Evolutionary conservation across 257 asterid species (phyloP), one percentile per base, ranked within the genome.

Genomic region (Gentiana macrophylla): DNA sequence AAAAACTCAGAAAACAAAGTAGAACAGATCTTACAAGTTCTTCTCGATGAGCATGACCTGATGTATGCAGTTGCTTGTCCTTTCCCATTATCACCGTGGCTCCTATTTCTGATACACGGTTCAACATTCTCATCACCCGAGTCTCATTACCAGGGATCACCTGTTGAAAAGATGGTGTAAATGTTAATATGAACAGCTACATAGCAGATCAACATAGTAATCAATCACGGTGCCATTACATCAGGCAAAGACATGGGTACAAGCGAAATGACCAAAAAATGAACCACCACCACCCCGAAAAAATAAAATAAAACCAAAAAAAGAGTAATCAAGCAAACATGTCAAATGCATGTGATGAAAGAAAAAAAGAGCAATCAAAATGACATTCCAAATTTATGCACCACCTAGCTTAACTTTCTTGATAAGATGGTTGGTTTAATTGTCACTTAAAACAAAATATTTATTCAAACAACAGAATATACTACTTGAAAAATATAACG

Each of bases 71-170:
- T 72, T 70, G 81, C 72, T 85, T 95, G 65, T 80, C 88, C 82
- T 82, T 92, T 56, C 99, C 99, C 97, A 92, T 88, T 68, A 92
- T 90, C 70, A 92, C 77, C 8, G 80, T 72, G 45, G 99, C 75
- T 70, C 99, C 99, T 41, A 92, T 83, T 57, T 88, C 97, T 52
- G 99, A 80, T 74, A 92, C 66, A 32, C 99, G 97, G 60, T 92
- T 92, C 13, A 92, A 66, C 99, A 92, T 92, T 75, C 83, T 76
- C 94, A 92, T 92, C 59, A 92, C 99, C 66, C 97, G 82, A 15
- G 81, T 81, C 78, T 92, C 99, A 67, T 92, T 92, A 53, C 99
- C 99, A 64, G 99, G 99, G 59, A 92, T 92, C 60, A 92, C 97
- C 99, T 92, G 73, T 54, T 70, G 66, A 55, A 60, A 38, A 72